A percentile compares a stretch with the other conserved stretches of the same genome.
Conservation (phyloP, 495 filamentous ascomycete species). For the Xylaria flabelliformis region DNA sequence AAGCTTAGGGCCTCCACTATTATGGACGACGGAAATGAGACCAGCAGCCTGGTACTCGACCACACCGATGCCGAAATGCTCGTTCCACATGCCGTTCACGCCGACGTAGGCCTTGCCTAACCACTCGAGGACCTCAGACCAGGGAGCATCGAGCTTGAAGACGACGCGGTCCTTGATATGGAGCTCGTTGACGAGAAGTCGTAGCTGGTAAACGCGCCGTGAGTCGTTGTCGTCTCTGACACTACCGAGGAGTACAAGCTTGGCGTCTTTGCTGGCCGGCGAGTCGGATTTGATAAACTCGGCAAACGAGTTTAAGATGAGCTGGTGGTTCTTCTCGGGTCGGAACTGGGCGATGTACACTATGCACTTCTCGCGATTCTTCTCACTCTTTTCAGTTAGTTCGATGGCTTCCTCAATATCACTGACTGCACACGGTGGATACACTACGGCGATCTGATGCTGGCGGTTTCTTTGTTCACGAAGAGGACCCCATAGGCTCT, state of each 20-base stretch:
- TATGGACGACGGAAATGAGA: slow-evolving; percentile 86
- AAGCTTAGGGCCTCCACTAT: slow-evolving; percentile 87
- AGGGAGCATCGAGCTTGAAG: slow-evolving; percentile 87
- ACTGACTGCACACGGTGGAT: slow-evolving; percentile 87
- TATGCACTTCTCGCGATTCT: slow-evolving; percentile 67
- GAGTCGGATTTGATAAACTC: slow-evolving; percentile 61
- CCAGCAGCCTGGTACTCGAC: slow-evolving; percentile 98
- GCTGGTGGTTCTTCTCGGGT: slow-evolving; percentile 92
- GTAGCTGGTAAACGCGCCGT: slow-evolving; percentile 88
- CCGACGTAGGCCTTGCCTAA: slow-evolving; percentile 76
- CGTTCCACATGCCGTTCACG: slow-evolving; percentile 99
- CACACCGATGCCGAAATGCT: slow-evolving; percentile 98
- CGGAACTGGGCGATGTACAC: slow-evolving; percentile 97
- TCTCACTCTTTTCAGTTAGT: slow-evolving; percentile 69
- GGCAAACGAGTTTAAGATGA: slow-evolving; percentile 84
- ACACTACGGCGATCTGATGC: slow-evolving; percentile 71
- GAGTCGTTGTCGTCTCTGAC: slow-evolving; percentile 84
- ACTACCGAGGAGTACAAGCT: slow-evolving; percentile 83
- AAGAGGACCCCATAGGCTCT: slow-evolving; percentile 74
- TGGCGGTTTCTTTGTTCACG: slow-evolving; percentile 50
- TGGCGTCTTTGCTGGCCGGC: slow-evolving; percentile 58
- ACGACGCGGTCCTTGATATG: slow-evolving; percentile 80
- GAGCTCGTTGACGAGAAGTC: slow-evolving; percentile 86
- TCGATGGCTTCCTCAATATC: slow-evolving; percentile 77
- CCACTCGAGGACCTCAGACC: slow-evolving; percentile 82